These are phyloP conservation scores for Diaporthe vaccinii DNA, from an alignment of 2,329 filamentous ascomycete species.

Conservation along the genomic window DNA sequence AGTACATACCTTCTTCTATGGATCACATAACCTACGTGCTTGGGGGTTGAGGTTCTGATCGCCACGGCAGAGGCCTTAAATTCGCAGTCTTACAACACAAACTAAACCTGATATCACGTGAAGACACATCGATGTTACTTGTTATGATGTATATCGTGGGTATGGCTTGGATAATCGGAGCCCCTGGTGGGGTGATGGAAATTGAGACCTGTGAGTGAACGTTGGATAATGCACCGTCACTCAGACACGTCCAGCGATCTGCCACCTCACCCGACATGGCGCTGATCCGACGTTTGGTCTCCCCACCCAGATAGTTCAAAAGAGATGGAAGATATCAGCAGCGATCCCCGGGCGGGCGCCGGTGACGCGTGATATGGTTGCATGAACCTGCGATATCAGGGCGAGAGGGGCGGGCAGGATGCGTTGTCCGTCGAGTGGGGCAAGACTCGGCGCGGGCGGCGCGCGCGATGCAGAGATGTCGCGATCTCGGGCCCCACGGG, in stretches of 20 bases:
- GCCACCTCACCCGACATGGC: conserved; percentile 13
- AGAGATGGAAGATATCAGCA: not conserved
- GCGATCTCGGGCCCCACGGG: conserved; percentile 9
- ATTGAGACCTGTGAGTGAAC: too few species aligned
- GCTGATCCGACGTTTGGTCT: not conserved
- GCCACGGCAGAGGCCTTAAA: not conserved
- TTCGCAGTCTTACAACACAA: not conserved
- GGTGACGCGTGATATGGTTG: conserved; percentile 3
- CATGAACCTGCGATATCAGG: conserved; percentile 13
- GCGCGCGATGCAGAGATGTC: not conserved
- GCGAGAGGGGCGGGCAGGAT: not conserved
- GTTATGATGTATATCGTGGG: not conserved
- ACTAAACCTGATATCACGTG: not conserved
- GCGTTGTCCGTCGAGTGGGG: conserved; percentile 21
- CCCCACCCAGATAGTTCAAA: not conserved
- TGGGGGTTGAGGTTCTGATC: too few species aligned
- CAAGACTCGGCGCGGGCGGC: not conserved
- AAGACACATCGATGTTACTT: too few species aligned
- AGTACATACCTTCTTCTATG: not conserved
- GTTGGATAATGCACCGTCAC: not conserved
- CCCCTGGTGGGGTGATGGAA: not conserved
- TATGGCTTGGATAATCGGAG: too few species aligned
- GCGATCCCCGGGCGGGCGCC: conserved; percentile 10
- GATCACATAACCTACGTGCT: not conserved
- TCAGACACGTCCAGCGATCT: not conserved